Percentiles rank a stretch among this genome's conserved stretches.
Conservation (phyloP, 805 yeast genomes). For the Candida saitoana region DNA sequence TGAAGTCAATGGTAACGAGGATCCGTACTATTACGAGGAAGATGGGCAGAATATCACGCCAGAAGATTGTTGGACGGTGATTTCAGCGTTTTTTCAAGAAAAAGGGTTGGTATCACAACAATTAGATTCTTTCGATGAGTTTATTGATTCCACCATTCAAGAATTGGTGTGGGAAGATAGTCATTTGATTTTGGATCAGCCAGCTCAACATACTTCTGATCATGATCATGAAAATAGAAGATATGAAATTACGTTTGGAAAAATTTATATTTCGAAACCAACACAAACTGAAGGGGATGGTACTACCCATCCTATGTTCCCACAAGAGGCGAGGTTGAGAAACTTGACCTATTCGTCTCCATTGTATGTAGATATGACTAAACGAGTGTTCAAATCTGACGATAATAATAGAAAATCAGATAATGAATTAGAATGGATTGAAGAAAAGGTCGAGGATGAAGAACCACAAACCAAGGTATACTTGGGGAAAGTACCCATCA, state of each 20-base stretch:
- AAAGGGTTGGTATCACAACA: constrained; percentile 98
- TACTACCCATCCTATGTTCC: constrained; percentile 97
- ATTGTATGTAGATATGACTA: constrained; percentile 91
- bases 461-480: constrained; percentile 68
- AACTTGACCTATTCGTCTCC: constrained; percentile 96
- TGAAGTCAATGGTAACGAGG: constrained; percentile 24
- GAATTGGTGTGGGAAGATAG: constrained; percentile 96
- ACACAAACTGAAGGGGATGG: constrained; percentile 99
- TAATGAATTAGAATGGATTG: constrained; percentile 50
- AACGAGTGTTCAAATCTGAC: constrained; percentile 77
- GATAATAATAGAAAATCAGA: constrained; percentile 53
- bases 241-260: constrained; percentile 96
- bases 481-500: constrained; percentile 96
- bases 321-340: constrained; percentile 96
- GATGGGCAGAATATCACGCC: constrained; percentile 73
- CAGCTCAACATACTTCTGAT: constrained; percentile 94
- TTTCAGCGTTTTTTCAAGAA: constrained; percentile 91
- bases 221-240: constrained; percentile 86
- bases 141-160: constrained; percentile 93
- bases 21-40: constrained; percentile 70
- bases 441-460: constrained; percentile 48
- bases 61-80: constrained; percentile 99
- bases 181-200: constrained; percentile 90
- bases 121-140: constrained; percentile 96
- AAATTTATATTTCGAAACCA: constrained; percentile 92